Percentiles rank a stretch among this genome's conserved stretches.
phyloP scores from a whole-genome alignment of 2,329 filamentous ascomycete genomes.

The Diaporthe eres region DNA sequence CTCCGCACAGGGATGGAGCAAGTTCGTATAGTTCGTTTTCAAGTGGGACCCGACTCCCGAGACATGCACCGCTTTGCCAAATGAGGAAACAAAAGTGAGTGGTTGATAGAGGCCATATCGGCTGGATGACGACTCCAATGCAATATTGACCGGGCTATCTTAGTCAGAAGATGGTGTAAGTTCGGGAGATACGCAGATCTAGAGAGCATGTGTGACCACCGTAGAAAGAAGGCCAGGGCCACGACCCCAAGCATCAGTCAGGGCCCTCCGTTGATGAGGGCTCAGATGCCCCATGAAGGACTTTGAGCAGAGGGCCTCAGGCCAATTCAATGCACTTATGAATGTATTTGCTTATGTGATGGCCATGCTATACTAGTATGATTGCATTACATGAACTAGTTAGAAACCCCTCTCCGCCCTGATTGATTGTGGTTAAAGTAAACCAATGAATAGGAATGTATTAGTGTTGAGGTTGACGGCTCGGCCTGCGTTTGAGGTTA shows the following conservation, averaged over 20 bases:
- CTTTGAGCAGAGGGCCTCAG: not conserved
- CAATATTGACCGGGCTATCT: not conserved
- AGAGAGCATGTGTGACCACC: not conserved
- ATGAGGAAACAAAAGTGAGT: conserved; percentile 23
- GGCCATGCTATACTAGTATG: too few relatives aligned
- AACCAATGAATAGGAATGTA: too few relatives aligned
- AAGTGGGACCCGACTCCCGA: conserved; percentile 10
- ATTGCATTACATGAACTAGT: too few relatives aligned
- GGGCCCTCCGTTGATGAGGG: not conserved
- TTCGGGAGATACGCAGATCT: not conserved
- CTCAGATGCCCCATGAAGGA: not conserved
- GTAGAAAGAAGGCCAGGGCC: not conserved
- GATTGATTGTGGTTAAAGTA: too few relatives aligned
- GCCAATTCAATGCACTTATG: too few relatives aligned
- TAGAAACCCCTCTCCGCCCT: too few relatives aligned
- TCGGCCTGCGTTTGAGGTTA: too few relatives aligned
- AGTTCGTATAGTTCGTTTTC: not conserved
- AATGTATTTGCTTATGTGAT: too few relatives aligned
- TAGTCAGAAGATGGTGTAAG: not conserved
- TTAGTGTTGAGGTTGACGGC: too few relatives aligned
- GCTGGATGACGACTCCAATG: not conserved
- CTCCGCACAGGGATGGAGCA: not conserved
- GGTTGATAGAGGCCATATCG: not conserved
- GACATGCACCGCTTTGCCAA: not conserved
- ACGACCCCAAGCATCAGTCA: not conserved